phyloP scores from a whole-genome alignment of 345 rosid species.

The Citropsis articulata region DNA sequence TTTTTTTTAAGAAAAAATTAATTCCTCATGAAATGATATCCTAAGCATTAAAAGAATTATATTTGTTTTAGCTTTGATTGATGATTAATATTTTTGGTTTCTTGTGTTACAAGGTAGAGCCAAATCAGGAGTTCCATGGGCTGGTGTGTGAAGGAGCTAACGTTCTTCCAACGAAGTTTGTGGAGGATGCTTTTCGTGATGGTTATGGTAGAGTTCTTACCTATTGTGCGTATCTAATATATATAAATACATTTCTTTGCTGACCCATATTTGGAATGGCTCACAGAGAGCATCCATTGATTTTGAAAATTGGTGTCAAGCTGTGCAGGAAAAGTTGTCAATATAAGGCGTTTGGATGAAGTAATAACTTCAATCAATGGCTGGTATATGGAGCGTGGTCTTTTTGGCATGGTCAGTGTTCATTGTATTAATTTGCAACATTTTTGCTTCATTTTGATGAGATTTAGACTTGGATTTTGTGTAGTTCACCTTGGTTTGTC shows the following conservation, averaged over 20 bases:
- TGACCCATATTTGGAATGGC: constrained; percentile 15
- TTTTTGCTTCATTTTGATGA: not conserved
- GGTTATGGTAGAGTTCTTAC: constrained; percentile 63
- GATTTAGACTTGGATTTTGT: not conserved
- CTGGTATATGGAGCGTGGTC: constrained; percentile 97
- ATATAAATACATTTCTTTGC: not conserved
- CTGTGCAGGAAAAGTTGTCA: constrained; percentile 95
- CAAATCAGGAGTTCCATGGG: constrained; percentile 92
- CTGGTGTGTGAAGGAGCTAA: constrained; percentile 94
- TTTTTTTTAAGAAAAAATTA: too few relatives aligned
- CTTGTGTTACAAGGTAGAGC: constrained; percentile 88
- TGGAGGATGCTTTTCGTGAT: constrained; percentile 73
- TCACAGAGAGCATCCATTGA: constrained; percentile 32
- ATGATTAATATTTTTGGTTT: constrained; percentile 26
- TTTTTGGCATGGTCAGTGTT: constrained; percentile 79
- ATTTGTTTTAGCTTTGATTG: constrained; percentile 1
- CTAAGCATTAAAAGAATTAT: not conserved
- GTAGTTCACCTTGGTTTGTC: not conserved
- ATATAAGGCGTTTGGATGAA: constrained; percentile 79
- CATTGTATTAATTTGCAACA: not conserved
- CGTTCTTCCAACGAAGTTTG: constrained; percentile 87
- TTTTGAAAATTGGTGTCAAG: constrained; percentile 62
- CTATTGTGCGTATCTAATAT: not conserved
- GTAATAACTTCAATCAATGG: constrained; percentile 87
- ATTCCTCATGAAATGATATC: not conserved